Conservation (phyloP, 129 eudicot species). For the Artemisia tridentata region DNA sequence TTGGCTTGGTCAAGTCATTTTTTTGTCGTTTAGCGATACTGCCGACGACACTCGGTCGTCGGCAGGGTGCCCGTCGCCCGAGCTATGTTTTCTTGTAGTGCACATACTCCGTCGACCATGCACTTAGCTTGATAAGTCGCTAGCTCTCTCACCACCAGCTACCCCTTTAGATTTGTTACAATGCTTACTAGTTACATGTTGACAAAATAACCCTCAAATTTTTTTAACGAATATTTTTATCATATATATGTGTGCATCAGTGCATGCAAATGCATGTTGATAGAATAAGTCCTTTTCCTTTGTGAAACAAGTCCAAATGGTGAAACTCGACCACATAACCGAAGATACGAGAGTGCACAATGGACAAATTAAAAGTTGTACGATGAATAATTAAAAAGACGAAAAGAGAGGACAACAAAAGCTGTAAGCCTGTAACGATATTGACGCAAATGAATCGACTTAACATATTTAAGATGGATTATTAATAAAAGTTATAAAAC, state of each 20-base stretch:
- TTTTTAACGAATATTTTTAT: not conserved
- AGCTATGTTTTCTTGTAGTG: no score
- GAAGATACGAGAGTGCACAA: not conserved
- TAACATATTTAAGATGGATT: not conserved
- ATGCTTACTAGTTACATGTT: no score
- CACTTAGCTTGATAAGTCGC: no score
- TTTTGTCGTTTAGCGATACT: no score
- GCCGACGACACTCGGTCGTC: no score
- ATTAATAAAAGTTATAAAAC: no score
- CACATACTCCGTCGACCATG: no score
- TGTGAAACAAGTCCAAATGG: not conserved
- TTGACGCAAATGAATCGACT: not conserved
- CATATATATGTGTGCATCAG: not conserved
- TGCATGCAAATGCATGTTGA: conserved; percentile 1
- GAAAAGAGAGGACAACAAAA: not conserved
- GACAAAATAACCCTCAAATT: no score
- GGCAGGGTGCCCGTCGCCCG: no score
- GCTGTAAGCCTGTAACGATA: not conserved
- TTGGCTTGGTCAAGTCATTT: no score
- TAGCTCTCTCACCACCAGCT: no score
- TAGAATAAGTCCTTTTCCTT: not conserved
- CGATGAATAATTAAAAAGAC: not conserved
- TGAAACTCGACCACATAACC: not conserved
- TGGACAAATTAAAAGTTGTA: not conserved
- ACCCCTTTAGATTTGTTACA: no score